Base-by-base conservation (phyloP, 2,329 filamentous ascomycete species). In the Aspergillus sp. region DNA sequence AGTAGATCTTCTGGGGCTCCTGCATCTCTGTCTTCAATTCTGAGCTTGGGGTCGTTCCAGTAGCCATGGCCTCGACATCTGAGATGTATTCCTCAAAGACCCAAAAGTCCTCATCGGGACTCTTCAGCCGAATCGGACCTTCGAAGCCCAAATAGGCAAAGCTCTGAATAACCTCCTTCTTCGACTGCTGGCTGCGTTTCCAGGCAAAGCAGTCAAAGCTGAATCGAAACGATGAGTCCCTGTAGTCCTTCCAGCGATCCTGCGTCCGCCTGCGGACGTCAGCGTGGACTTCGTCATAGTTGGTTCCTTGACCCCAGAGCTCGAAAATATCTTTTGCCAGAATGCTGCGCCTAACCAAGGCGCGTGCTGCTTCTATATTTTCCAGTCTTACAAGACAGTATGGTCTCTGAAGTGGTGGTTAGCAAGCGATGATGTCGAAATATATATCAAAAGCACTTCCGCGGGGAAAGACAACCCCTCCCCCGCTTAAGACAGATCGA, bases 281-380 rank as follows among this genome's bases (percentile, higher is more conserved):
- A 37, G 71, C 67, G 60, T 95, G 88, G 2, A 96, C 75, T 36
- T 77, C 72, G 3, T 81, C 70, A 57, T 94, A 84, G 37, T 75
- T 82, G 8, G 70, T 58, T 10, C 86, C 90, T 31, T 73, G 71
- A 12, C 86, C 91, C 91, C 93, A 97, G 50, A 96, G 79, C 62
- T 94, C 89, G 70, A 93, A 88, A 52, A 97, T 86, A 37, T 81
- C 83, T 67, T 90, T 87, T 26, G 82, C 81, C 39, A 97, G 77
- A 53, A 97, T 86, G 37, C 88, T 89, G 50, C 91, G 85, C 39
- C 75, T 72, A 39, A 94, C 76, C 19, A 97, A 75, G 7, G 71
- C 71, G 39, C 73, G 73, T 6, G 90, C 90, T 19, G 81, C 79
- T 19, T 76, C 73, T 49, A 77, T 73, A 34, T 86, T 82, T 32